Conservation (phyloP, 2,329 filamentous ascomycete species). For the Colletotrichum lupini region DNA sequence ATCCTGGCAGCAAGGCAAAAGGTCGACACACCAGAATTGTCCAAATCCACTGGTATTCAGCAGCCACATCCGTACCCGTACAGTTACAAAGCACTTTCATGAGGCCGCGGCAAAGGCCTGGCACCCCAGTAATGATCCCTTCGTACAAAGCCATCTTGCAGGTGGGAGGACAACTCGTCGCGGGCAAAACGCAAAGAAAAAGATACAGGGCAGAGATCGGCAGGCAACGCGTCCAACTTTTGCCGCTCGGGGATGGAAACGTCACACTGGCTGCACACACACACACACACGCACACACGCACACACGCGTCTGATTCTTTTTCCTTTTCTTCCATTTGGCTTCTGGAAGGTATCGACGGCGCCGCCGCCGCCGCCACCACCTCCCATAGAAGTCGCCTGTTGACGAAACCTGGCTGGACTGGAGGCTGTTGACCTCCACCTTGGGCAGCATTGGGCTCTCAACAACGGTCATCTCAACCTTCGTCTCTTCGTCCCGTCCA, state of each 20-base stretch:
- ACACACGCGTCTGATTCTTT: conserved; percentile 4
- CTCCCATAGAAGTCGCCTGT: background rate
- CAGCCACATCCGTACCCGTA: background rate
- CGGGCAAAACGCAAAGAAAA: background rate
- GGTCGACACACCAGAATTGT: conserved; percentile 3
- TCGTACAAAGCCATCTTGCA: background rate
- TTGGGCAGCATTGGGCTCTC: conserved; percentile 34
- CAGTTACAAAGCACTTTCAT: background rate
- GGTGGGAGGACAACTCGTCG: background rate
- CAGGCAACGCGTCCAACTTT: conserved; percentile 5
- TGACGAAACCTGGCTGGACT: conserved; percentile 18
- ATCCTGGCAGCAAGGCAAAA: conserved; percentile 16
- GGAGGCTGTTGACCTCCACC: conserved; percentile 26
- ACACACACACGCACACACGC: background rate
- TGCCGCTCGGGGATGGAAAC: background rate
- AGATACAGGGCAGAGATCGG: background rate
- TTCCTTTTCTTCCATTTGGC: background rate
- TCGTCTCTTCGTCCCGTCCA: conserved; percentile 26
- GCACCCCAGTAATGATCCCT: background rate
- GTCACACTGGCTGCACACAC: background rate
- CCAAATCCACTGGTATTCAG: background rate
- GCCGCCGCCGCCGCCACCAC: conserved; percentile 3
- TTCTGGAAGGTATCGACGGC: conserved; percentile 29
- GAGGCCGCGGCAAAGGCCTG: conserved; percentile 2
- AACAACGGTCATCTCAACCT: conserved; percentile 17